Base-by-base conservation (phyloP, 2,329 filamentous ascomycete genomes). In the Ophiosphaerella korrae region DNA sequence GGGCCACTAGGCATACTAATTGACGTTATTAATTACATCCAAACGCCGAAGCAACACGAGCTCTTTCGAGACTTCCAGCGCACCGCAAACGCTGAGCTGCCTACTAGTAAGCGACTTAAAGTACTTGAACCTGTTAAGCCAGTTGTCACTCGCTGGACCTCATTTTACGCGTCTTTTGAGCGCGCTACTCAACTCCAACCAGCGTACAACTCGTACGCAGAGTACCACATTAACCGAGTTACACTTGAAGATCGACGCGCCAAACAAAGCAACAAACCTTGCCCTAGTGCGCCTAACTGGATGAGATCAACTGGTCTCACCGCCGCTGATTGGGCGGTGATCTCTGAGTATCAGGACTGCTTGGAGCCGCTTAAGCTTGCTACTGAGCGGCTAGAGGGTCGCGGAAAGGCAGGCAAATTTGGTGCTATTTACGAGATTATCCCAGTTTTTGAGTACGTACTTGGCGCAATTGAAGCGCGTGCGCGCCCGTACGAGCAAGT, bases 371-470 rank as follows among this genome's bases (percentile, higher is more conserved):
- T 46, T 11, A 31, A 40, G 23, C 33, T 40, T 26, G n/a, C 44
- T 39, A 46, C 44, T 16, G n/a, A 39, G 23, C 35, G 44, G n/a
- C 44, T 46, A 6, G 44, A 46, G n/a, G 36, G 44, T 3, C 44
- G 44, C 11, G 24, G 44, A n/a, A 46, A 46, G 8, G 36, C 36
- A 38, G 36, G 36, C 16, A 38, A 44, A 36, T 44, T 44, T 44
- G 18, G 42, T 23, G 29, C 42, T 44, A 35, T 44, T 34, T 46
- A 38, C 16, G 33, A 46, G 43, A 31, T 46, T 31, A 46, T 39
- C 4, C 43, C 21, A 5, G 43, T 32, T 8, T 46, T 38, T 46
- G 18, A 39, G 16, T 35, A 34, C 26, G 29, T 44, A 21, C 32
- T 35, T 14, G 34, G 31, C 13, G 12, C 26, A 7, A 26, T 44